phyloP scores from a whole-genome alignment of 345 rosid genomes.

The Rubroshorea leprosula region DNA sequence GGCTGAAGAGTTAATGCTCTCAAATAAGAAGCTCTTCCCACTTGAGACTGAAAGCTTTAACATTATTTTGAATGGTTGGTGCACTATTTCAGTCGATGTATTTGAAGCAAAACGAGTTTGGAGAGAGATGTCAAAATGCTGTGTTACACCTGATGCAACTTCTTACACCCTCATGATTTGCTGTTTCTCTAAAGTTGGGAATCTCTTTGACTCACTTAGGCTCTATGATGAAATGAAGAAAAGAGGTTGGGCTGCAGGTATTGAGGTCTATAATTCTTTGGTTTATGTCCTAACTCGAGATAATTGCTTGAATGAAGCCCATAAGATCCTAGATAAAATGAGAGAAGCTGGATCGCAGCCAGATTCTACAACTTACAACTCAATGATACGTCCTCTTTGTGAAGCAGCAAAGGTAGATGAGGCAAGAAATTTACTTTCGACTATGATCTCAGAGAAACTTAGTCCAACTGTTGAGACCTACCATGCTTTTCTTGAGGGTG shows the following conservation, averaged over 20 bases:
- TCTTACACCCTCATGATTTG: slow-evolving; percentile 71
- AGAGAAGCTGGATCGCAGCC: slow-evolving; percentile 51
- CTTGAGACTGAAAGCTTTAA: slow-evolving; percentile 55
- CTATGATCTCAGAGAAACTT: slow-evolving; percentile 50
- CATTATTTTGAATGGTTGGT: slow-evolving; percentile 77
- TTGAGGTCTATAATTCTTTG: slow-evolving; percentile 66
- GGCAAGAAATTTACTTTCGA: slow-evolving; percentile 53
- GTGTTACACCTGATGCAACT: slow-evolving; percentile 56
- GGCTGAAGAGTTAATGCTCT: slow-evolving; percentile 91
- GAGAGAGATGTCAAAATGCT: slow-evolving; percentile 72
- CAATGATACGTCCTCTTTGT: slow-evolving; percentile 69
- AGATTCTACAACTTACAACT: slow-evolving; percentile 60
- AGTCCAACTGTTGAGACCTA: slow-evolving; percentile 61
- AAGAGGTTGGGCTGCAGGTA: slow-evolving; percentile 55
- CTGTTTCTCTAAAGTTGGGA: slow-evolving; percentile 76
- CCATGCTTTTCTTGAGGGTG: slow-evolving; percentile 58
- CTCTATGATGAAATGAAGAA: slow-evolving; percentile 87
- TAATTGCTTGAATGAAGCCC: slow-evolving; percentile 64
- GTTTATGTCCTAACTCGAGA: slow-evolving; percentile 63
- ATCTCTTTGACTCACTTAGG: slow-evolving; percentile 76
- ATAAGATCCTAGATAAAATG: slow-evolving; percentile 57
- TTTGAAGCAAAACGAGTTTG: slow-evolving; percentile 86
- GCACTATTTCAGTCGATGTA: slow-evolving; percentile 54
- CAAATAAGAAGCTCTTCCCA: slow-evolving; percentile 70
- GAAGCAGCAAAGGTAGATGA: slow-evolving; percentile 43